These are phyloP conservation scores for Stellera chamaejasme DNA, from an alignment of 345 rosid species.

Conservation along the genomic window DNA sequence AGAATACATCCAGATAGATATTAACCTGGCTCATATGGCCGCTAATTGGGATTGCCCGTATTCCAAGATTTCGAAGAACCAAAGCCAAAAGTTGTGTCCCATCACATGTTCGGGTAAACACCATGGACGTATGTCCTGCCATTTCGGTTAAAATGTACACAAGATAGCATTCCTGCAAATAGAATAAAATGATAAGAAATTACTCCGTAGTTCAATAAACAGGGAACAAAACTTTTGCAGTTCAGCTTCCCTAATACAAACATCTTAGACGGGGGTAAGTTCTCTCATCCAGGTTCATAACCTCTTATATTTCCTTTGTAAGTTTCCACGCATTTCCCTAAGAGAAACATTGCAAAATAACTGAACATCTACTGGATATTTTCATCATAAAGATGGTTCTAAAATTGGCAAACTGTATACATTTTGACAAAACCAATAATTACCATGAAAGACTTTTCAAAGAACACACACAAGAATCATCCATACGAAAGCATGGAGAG, in stretches of 20 bases:
- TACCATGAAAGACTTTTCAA: no score
- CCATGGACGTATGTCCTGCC: constrained; percentile 78
- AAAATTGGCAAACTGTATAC: no score
- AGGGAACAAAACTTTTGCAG: not conserved
- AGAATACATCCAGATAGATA: not conserved
- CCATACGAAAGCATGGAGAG: no score
- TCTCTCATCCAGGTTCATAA: no score
- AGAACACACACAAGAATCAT: no score
- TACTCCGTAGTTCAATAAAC: not conserved
- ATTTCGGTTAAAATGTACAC: constrained; percentile 67
- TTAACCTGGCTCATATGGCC: constrained; percentile 94
- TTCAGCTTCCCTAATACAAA: not conserved
- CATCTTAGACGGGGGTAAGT: not conserved
- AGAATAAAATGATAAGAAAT: constrained; percentile 6
- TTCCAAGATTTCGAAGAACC: constrained; percentile 78
- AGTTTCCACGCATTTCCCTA: no score
- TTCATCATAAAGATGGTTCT: no score
- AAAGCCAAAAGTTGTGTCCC: constrained; percentile 68
- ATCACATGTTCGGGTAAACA: constrained; percentile 91
- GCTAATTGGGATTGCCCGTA: constrained; percentile 90
- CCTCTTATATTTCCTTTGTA: no score
- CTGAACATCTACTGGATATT: no score
- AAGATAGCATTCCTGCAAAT: constrained; percentile 86
- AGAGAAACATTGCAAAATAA: no score
- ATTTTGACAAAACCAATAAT: no score